phyloP scores from a whole-genome alignment of 495 filamentous ascomycete genomes.

The Pyrenula aspistea region DNA sequence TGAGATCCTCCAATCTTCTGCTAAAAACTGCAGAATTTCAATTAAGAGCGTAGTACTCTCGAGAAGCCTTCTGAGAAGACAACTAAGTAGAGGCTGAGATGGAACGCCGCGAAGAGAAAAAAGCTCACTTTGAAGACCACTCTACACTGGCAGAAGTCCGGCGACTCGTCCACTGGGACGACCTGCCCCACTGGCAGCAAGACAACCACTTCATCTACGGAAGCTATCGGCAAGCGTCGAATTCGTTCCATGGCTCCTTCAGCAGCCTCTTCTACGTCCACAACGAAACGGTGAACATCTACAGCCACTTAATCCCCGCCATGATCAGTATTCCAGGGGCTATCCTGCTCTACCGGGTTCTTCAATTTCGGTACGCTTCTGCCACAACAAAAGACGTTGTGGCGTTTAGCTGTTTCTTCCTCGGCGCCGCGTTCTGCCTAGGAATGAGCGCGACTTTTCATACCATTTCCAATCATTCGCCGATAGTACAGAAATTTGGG shows the following conservation, averaged over 20 bases:
- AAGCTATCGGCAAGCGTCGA: conserved; percentile 59
- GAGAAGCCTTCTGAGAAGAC: no score
- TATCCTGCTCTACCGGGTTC: conserved; percentile 29
- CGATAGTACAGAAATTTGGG: conserved; percentile 42
- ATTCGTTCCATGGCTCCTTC: conserved; percentile 51
- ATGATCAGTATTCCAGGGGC: conserved; percentile 26
- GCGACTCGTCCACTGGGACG: conserved; percentile 45
- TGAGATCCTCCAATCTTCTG: no score
- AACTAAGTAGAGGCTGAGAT: no score
- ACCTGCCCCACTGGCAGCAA: conserved; percentile 56
- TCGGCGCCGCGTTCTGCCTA: conserved; percentile 61
- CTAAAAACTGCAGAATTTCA: no score
- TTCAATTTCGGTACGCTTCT: conserved; percentile 55
- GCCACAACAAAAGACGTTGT: conserved; percentile 53
- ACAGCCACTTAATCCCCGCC: conserved; percentile 60
- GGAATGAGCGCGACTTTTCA: conserved; percentile 80
- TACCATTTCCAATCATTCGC: conserved; percentile 56
- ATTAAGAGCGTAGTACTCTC: no score
- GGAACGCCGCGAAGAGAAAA: not conserved
- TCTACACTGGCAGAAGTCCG: conserved; percentile 11
- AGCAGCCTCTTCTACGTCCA: conserved; percentile 63
- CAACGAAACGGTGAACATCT: conserved; percentile 95
- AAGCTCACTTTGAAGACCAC: not conserved
- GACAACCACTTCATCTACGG: conserved; percentile 67
- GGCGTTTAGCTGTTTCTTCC: conserved; percentile 70